Evolutionary conservation across 345 rosid genomes (phyloP), one percentile per base, ranked within the genome.

Genomic region (Hibiscus syriacus): DNA sequence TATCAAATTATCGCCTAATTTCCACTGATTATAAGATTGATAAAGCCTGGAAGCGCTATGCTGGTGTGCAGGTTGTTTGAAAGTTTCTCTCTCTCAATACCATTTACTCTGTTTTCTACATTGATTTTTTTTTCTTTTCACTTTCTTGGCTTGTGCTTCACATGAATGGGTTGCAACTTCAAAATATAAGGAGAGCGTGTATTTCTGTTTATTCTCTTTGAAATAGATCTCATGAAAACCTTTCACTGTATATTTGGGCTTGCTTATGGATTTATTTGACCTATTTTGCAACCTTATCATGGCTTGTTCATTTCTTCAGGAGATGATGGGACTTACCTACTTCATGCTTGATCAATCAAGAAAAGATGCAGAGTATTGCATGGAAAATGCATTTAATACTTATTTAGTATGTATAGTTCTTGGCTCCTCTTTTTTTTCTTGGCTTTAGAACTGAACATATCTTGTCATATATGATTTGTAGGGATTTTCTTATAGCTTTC

Each of bases 31-130:
- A 89, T 82, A 94, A 94, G 82, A 77, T 94, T 63, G 99, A 94
- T 77, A 91, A 94, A 84, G 99, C 97, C 55, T 94, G 99, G 98
- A 92, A 88, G 80, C 88, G 80, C 71, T 92, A 91, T 83, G 99
- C 99, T 67, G 98, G 97, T 56, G 93, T 88, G 65, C 97, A 94
- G 99, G 99, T 90, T 87, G 71, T 66, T 76, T 74, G 67, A 43
- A 17, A 66, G 59, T 66, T 67, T 74, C 56, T 70, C 54, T 59
- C 30, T 60, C 43, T 23, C 26, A 20, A 71, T 36, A 27, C 39
- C 38, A 64, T 68, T 46, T 55, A 45, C 39, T 66, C 55, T 54
- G 27, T 4, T 26, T 38, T 30, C 25, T 55, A 54, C 13, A 12
- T 55, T 70, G 11, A 60, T 23, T 49, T 13, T 23, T 49, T 13